phyloP scores from a whole-genome alignment of 23 red algal genomes.

The Gracilaria vermiculophylla region DNA sequence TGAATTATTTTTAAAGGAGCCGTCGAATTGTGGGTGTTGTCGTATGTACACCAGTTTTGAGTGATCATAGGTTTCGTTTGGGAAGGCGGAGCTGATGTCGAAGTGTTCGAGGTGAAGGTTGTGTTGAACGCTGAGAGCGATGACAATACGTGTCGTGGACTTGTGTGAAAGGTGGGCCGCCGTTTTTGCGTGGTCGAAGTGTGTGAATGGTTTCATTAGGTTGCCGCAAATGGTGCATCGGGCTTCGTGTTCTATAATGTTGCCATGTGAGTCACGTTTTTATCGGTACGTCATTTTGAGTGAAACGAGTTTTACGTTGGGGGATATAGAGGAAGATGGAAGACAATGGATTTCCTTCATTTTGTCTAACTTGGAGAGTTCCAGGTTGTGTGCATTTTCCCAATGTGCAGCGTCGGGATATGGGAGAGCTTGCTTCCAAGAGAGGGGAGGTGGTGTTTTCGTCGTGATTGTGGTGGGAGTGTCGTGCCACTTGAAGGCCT shows the following conservation, averaged over 20 bases:
- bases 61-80: slow-evolving; percentile 2
- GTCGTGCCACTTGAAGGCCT: neutral
- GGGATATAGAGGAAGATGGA: neutral
- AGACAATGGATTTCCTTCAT: slow-evolving; percentile 21
- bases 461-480: neutral
- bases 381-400: slow-evolving; percentile 13
- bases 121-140: neutral
- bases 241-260: neutral
- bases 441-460: neutral
- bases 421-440: neutral
- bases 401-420: slow-evolving; percentile 6
- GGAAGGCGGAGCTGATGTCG: neutral
- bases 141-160: neutral
- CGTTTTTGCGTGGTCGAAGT: neutral
- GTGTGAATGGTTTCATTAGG: neutral
- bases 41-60: neutral
- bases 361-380: slow-evolving; percentile 22
- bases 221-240: slow-evolving; percentile 3
- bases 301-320: neutral
- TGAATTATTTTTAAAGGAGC: neutral
- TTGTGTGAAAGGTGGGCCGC: neutral
- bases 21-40: neutral
- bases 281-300: slow-evolving; percentile 6
- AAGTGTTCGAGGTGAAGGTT: neutral
- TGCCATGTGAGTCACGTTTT: neutral